These are phyloP conservation scores for Davidsoniella virescens DNA, from an alignment of 2,329 filamentous ascomycete genomes.

Conservation along the genomic window DNA sequence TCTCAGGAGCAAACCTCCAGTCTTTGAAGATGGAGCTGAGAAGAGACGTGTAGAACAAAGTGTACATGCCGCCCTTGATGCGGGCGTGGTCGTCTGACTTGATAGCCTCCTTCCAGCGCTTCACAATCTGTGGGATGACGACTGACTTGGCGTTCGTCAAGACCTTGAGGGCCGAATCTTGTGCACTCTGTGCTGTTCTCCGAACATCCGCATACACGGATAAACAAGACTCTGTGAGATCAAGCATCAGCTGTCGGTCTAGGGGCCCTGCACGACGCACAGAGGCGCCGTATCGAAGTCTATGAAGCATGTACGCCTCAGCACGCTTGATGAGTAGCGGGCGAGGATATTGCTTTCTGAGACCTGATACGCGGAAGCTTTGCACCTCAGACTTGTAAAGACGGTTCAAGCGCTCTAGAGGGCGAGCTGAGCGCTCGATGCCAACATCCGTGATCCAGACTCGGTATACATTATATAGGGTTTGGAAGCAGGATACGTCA, in stretches of 20 bases:
- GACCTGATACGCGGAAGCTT: conserved; percentile 85
- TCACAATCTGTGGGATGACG: conserved; percentile 75
- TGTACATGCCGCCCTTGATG: conserved; percentile 91
- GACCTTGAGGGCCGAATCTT: conserved; percentile 84
- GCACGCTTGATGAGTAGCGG: conserved; percentile 84
- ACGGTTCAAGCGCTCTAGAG: conserved; percentile 71
- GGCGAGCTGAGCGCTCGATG: conserved; percentile 86
- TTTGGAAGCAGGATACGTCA: conserved; percentile 88
- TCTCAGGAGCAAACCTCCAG: conserved; percentile 85
- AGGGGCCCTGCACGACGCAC: conserved; percentile 79
- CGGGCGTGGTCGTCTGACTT: conserved; percentile 68
- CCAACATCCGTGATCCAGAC: conserved; percentile 98
- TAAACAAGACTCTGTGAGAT: conserved; percentile 77
- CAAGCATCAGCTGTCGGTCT: conserved; percentile 68
- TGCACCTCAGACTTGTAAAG: conserved; percentile 76
- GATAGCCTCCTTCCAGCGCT: conserved; percentile 62
- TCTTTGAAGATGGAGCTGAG: conserved; percentile 77
- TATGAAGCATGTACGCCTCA: conserved; percentile 84
- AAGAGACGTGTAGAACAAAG: conserved; percentile 73
- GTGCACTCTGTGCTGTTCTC: conserved; percentile 78
- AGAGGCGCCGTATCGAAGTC: conserved; percentile 84
- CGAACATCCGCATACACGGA: conserved; percentile 91
- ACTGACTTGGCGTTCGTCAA: conserved; percentile 75
- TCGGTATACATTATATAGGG: conserved; percentile 78
- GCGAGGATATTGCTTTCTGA: conserved; percentile 82